Evolutionary conservation across 129 eudicot species (phyloP).

Genomic region (Flaveria trinervia): DNA sequence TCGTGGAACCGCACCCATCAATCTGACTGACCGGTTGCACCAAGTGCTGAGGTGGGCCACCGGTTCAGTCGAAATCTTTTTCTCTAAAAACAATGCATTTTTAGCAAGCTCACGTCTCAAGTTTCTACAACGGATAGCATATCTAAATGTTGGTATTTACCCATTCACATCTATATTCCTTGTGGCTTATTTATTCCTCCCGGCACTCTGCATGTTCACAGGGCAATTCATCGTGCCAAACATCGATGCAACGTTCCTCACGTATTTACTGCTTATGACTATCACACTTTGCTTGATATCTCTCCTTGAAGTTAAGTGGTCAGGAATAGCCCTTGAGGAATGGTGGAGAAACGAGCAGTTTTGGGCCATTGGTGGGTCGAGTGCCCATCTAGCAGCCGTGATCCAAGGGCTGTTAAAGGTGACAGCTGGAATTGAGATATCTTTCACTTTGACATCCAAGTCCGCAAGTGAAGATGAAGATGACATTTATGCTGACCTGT

Average conservation of each 20-base stretch:
- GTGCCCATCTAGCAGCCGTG: conserved; percentile 89
- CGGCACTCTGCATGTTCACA: conserved; percentile 72
- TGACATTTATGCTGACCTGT: conserved; percentile 70
- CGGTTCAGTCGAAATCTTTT: conserved; percentile 83
- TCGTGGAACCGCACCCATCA: conserved; percentile 84
- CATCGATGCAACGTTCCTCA: conserved; percentile 46
- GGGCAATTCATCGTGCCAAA: conserved; percentile 73
- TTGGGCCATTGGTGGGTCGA: conserved; percentile 87
- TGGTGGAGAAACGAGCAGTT: conserved; percentile 91
- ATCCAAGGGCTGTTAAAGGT: conserved; percentile 86
- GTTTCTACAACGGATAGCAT: conserved; percentile 72
- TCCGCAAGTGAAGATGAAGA: conserved; percentile 69
- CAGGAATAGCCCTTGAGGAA: conserved; percentile 80
- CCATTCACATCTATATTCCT: conserved; percentile 87
- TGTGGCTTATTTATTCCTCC: conserved; percentile 73
- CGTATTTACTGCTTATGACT: conserved; percentile 63
- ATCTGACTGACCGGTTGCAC: conserved; percentile 82
- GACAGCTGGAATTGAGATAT: conserved; percentile 77
- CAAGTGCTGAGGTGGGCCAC: conserved; percentile 91
- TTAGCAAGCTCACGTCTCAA: conserved; percentile 67
- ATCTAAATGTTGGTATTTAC: conserved; percentile 76
- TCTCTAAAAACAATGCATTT: conserved; percentile 69
- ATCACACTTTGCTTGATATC: conserved; percentile 56
- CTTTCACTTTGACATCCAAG: conserved; percentile 75
- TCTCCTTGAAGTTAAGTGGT: conserved; percentile 88